Conservation (phyloP, 192 early-diverging fungal genomes). For the Umbelopsis sp. region DNA sequence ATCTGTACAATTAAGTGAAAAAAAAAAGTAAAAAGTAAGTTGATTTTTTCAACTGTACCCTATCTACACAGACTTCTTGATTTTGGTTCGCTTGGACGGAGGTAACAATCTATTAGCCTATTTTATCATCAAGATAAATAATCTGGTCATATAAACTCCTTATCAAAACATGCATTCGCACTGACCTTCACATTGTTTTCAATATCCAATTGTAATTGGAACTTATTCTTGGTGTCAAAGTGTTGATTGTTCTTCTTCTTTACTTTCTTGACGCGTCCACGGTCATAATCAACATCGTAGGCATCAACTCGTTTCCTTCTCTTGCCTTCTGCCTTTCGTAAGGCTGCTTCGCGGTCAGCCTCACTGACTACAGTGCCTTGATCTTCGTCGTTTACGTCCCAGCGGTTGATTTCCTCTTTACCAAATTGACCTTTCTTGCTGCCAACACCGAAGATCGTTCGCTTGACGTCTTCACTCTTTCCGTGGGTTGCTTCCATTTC, state of each 20-base stretch:
- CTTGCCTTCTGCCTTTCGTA: slow-evolving; percentile 55
- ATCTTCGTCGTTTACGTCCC: slow-evolving; percentile 36
- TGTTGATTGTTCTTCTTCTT: slow-evolving; percentile 58
- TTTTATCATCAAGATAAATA: neutral
- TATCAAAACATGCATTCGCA: neutral
- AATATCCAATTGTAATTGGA: slow-evolving; percentile 47
- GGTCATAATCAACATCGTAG: slow-evolving; percentile 75
- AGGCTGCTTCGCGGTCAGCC: slow-evolving; percentile 36
- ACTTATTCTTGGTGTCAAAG: slow-evolving; percentile 45
- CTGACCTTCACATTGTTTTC: slow-evolving; percentile 43
- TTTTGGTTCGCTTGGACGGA: no score
- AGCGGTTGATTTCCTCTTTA: slow-evolving; percentile 29
- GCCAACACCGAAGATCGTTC: slow-evolving; percentile 48
- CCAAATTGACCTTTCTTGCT: slow-evolving; percentile 48
- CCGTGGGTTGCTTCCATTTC: slow-evolving; percentile 54
- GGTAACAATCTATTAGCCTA: neutral
- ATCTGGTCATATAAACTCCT: neutral
- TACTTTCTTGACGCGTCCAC: slow-evolving; percentile 73
- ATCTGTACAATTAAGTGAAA: no score
- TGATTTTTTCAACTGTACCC: no score
- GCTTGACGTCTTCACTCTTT: slow-evolving; percentile 51
- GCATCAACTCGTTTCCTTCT: slow-evolving; percentile 51
- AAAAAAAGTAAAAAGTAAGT: no score
- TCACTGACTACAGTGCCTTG: slow-evolving; percentile 23
- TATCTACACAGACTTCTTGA: no score